Evolutionary conservation across 2,329 filamentous ascomycete genomes (phyloP), one percentile per base, ranked within the genome.

Genomic region (Venturia nashicola): DNA sequence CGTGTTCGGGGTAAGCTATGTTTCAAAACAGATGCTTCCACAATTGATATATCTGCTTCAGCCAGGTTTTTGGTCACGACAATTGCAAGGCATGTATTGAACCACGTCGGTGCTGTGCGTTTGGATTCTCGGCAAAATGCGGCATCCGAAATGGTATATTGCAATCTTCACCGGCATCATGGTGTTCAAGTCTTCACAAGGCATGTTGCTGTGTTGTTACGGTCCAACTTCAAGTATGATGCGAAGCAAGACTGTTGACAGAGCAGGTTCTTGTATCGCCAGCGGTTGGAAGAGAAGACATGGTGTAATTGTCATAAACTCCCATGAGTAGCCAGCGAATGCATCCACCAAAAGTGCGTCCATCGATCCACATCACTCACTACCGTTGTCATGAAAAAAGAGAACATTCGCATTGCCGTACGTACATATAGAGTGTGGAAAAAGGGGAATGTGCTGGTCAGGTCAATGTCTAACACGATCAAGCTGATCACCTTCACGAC

Each of bases 171-270:
- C 20, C 46, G 27, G 46, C 11, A 23, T 14, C 23, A 14, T 51
- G 6, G 46, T 5, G 2, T 9, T 51, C 20, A 36, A 6, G 32
- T 42, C 36, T 39, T 60, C 59, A 51, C 46, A 5, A 60, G 12
- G n/a, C 11, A 61, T 76, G 71, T 75, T 65, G 69, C 71, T 70
- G 64, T 70, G 71, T 69, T 75, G 69, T 76, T 76, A 75, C 74
- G 69, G 70, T 60, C 74, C 69, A 69, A 64, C 68, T 68, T 68
- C 67, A 68, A 72, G 66, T 16, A 40, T n/a, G 67, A 61, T 66
- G 65, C 23, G 71, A 69, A 71, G 68, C 67, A 70, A 71, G 71
- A 73, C 70, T 74, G 69, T 76, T 75, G 74, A 72, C 68, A 70
- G 64, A 69, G 72, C 72, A 44, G 42, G 60, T 73, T 69, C 44